Percentiles rank a stretch among this genome's conserved stretches.
These are phyloP conservation scores for Mycena vitilis DNA, from an alignment of 768 basidiomycete genomes.

Conservation along the genomic window DNA sequence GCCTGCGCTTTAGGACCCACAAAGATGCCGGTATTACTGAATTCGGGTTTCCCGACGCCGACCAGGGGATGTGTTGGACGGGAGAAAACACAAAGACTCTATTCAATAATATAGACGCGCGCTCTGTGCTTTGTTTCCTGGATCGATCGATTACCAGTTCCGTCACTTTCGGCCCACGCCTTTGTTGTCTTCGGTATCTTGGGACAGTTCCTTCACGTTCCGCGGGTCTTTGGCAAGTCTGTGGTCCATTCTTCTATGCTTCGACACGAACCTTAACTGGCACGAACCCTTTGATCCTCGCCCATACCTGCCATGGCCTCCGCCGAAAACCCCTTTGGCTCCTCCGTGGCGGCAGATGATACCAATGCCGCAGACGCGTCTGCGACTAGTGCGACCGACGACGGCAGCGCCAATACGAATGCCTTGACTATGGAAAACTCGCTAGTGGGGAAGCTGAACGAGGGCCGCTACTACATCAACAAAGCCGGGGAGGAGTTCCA, in stretches of 20 bases:
- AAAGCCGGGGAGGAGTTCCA: conserved; percentile 30
- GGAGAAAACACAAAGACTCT: not conserved
- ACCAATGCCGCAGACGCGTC: not conserved
- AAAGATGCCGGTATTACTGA: conserved; percentile 20
- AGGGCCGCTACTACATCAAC: conserved; percentile 20
- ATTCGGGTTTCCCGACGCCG: conserved; percentile 1
- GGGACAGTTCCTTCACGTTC: not conserved
- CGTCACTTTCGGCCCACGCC: conserved; percentile 14
- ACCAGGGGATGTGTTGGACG: not conserved
- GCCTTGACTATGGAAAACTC: conserved; percentile 22
- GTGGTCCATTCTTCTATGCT: not conserved
- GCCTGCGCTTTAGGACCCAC: conserved; percentile 21
- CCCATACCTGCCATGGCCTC: conserved; percentile 17
- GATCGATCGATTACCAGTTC: not conserved
- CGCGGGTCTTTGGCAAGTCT: not conserved
- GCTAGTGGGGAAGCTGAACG: conserved; percentile 19
- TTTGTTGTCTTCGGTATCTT: conserved; percentile 9
- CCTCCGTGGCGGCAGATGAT: not conserved
- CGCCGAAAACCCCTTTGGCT: not conserved
- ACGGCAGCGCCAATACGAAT: not conserved
- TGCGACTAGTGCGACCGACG: not conserved
- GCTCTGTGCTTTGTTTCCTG: conserved; percentile 6
- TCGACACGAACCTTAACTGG: not conserved
- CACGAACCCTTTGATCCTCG: not conserved
- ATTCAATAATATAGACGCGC: not conserved